Evolutionary conservation across 1,284 basidiomycete species (phyloP).

Genomic region (Heliocybe sulcata): DNA sequence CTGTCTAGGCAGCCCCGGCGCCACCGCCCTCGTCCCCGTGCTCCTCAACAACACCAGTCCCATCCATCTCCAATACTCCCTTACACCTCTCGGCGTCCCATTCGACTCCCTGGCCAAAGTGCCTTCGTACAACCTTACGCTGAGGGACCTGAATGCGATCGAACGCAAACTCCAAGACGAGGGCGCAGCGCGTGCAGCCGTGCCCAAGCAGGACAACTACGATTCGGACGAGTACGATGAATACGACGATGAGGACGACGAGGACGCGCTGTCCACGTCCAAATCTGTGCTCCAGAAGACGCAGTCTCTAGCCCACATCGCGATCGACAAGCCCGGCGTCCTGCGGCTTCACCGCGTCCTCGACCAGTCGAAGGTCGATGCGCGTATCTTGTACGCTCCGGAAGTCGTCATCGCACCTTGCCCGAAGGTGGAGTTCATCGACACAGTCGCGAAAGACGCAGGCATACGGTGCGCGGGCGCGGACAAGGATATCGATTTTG

Average conservation of each 20-base stretch:
- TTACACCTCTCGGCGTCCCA: conserved; percentile 61
- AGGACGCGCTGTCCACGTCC: conserved; percentile 24
- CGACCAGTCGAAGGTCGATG: conserved; percentile 62
- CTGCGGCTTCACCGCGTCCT: conserved; percentile 67
- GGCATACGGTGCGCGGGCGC: conserved; percentile 69
- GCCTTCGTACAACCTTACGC: conserved; percentile 47
- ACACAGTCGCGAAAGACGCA: conserved; percentile 31
- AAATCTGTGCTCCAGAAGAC: conserved; percentile 51
- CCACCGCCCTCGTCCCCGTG: conserved; percentile 65
- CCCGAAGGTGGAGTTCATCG: conserved; percentile 64
- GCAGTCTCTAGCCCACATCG: conserved; percentile 68
- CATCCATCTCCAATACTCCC: conserved; percentile 64
- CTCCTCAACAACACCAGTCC: conserved; percentile 91
- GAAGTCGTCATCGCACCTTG: conserved; percentile 78
- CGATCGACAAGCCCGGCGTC: conserved; percentile 62
- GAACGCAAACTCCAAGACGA: conserved; percentile 49
- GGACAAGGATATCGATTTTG: conserved; percentile 53
- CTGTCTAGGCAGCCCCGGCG: conserved; percentile 56
- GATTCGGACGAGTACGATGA: conserved; percentile 3
- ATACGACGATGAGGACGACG: conserved; percentile 44
- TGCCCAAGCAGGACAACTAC: conserved; percentile 18
- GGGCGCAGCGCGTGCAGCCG: conserved; percentile 37
- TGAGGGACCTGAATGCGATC: conserved; percentile 62
- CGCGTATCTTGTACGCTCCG: conserved; percentile 57
- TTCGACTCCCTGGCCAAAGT: conserved; percentile 33